Conservation (phyloP, 352 stramenopile species). For the Lagenidium sp. region DNA sequence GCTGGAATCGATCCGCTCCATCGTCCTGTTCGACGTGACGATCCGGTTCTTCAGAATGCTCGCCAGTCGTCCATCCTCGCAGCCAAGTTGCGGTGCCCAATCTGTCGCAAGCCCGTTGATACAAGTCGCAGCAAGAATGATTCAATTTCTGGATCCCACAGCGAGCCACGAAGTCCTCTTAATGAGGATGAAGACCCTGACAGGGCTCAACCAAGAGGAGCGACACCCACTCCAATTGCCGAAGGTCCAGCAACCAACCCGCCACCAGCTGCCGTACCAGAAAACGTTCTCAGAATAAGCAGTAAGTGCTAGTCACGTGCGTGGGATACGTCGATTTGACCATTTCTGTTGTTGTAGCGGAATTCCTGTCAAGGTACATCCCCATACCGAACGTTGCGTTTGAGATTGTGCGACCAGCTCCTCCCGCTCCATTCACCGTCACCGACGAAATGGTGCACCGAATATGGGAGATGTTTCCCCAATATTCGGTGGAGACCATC, state of each 20-base stretch:
- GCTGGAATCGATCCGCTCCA: constrained; percentile 15
- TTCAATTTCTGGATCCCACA: too few relatives aligned
- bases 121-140: too few relatives aligned
- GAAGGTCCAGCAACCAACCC: background rate
- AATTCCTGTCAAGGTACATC: constrained; percentile 59
- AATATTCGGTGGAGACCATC: constrained; percentile 53
- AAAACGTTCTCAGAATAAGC: constrained; percentile 47
- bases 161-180: too few relatives aligned
- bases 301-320: too few relatives aligned
- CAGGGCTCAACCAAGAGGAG: too few relatives aligned
- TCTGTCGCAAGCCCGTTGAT: constrained; percentile 58
- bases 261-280: background rate
- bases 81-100: constrained; percentile 33
- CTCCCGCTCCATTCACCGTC: constrained; percentile 28
- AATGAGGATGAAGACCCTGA: too few relatives aligned
- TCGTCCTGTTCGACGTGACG: too few relatives aligned
- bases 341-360: constrained; percentile 22
- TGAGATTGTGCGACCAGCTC: constrained; percentile 55
- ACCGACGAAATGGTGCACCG: constrained; percentile 65
- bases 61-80: too few relatives aligned
- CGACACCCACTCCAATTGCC: background rate
- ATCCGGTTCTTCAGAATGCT: too few relatives aligned
- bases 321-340: too few relatives aligned
- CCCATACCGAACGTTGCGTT: constrained; percentile 70
- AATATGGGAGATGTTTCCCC: constrained; percentile 68